Evolutionary conservation across 1,284 basidiomycete genomes (phyloP), one percentile per base, ranked within the genome.

Genomic region (Malassezia vespertilionis): DNA sequence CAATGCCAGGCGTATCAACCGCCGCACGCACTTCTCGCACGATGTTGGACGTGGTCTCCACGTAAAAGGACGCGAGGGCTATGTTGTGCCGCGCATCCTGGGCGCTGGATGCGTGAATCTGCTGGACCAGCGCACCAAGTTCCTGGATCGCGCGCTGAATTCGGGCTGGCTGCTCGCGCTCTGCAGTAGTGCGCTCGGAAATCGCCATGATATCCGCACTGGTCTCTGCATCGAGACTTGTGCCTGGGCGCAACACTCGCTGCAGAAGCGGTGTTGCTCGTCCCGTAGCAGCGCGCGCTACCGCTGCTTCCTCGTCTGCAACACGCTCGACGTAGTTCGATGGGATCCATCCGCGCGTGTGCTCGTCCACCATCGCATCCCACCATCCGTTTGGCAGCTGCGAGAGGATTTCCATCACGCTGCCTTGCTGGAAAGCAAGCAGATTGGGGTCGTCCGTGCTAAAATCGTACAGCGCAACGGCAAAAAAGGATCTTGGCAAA

Each of bases 381-480:
- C 91, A 99, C 91, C 91, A 99, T 14, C 91, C 91, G 4, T 83
- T 86, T 38, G 86, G 84, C 44, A 95, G 80, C 67, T 83, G 82
- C 6, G 84, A 87, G 41, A 93, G 77, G 44, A 97, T 87, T 72
- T 96, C 88, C 61, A 97, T 93, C 56, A 96, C 78, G 65, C 93
- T 88, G 56, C 83, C 83, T 58, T 79, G 80, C 50, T 72, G 76
- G 70, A 97, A 97, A 11, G 84, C 85, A 36, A 97, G 79, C 0
- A 89, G 86, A 6, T 86, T 87, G 37, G 80, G 75, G 60, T 93
- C 89, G 51, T 82, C 77, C 24, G 73, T 57, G 31, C 52, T 44
- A 72, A 91, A 97, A 74, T 90, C 84, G 72, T 93, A 96, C 48
- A 87, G 76, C 5, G 91, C 90, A 38, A 83, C 80, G 59, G 93